Conservation (phyloP, 495 filamentous ascomycete species). For the Penicillium cosmopolitanum region DNA sequence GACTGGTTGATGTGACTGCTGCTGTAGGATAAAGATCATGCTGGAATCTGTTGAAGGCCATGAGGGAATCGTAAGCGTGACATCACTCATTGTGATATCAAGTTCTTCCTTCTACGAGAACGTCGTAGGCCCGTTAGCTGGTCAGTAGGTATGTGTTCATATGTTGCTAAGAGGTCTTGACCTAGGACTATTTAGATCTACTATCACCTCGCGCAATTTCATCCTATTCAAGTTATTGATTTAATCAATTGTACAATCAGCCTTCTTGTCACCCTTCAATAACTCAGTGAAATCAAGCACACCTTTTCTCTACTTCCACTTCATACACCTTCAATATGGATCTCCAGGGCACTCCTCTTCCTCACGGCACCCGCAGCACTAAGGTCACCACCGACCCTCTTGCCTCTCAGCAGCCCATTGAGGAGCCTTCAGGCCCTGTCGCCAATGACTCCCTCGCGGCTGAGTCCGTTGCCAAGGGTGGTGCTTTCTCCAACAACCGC, state of each 20-base stretch:
- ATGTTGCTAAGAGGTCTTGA: background rate
- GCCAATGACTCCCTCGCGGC: conserved; percentile 68
- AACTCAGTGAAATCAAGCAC: background rate
- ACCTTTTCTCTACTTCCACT: background rate
- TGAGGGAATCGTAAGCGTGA: conserved; percentile 39
- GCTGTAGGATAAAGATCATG: conserved; percentile 9
- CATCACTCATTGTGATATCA: conserved; percentile 31
- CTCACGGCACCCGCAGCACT: conserved; percentile 39
- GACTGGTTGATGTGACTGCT: conserved; percentile 33
- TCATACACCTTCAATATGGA: conserved; percentile 42
- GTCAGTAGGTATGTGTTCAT: conserved; percentile 27
- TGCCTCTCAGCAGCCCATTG: conserved; percentile 43
- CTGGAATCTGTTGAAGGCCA: conserved; percentile 5
- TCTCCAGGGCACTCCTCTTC: conserved; percentile 52
- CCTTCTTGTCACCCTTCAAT: conserved; percentile 1
- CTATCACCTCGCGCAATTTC: background rate
- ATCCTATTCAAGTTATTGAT: background rate
- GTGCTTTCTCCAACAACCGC: conserved; percentile 56
- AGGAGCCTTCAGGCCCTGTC: conserved; percentile 60
- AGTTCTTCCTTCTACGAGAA: conserved; percentile 4
- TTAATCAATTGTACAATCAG: background rate
- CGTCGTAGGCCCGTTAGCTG: conserved; percentile 23
- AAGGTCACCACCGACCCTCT: conserved; percentile 57
- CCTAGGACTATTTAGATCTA: background rate
- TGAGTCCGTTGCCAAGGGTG: conserved; percentile 57